Evolutionary conservation across 495 filamentous ascomycete species (phyloP).

Genomic region (Bombardia bombarda): DNA sequence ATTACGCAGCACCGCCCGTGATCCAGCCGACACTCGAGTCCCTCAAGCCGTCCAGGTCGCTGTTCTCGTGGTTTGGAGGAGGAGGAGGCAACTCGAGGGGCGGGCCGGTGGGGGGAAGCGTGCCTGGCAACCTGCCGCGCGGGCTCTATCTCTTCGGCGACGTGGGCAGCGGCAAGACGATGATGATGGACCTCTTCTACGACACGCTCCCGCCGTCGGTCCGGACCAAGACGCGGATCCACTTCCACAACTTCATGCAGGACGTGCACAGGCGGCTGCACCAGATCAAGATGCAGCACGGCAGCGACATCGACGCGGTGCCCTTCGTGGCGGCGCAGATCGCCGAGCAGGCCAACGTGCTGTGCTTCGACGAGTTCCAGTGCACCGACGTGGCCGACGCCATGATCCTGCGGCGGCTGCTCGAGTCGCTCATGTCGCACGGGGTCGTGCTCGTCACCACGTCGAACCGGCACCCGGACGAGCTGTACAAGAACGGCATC

Average conservation of each 20-base stretch:
- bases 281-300: slow-evolving; percentile 78
- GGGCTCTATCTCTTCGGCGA: slow-evolving; percentile 95
- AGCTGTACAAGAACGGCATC: slow-evolving; percentile 96
- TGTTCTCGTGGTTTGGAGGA: slow-evolving; percentile 67
- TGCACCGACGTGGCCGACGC: slow-evolving; percentile 98
- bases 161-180: slow-evolving; percentile 97
- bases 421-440: slow-evolving; percentile 87
- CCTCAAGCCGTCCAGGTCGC: slow-evolving; percentile 54
- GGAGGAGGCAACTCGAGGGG: slow-evolving; percentile 19
- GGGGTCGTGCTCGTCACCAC: slow-evolving; percentile 95
- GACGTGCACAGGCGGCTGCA: slow-evolving; percentile 91
- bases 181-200: slow-evolving; percentile 99
- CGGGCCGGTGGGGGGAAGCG: slow-evolving; percentile 29
- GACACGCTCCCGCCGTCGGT: slow-evolving; percentile 82
- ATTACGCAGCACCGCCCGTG: slow-evolving; percentile 65
- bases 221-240: slow-evolving; percentile 81
- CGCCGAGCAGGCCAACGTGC: slow-evolving; percentile 71
- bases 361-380: slow-evolving; percentile 99
- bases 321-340: slow-evolving; percentile 92
- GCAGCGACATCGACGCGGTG: slow-evolving; percentile 83
- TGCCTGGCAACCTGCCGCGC: slow-evolving; percentile 69
- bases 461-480: slow-evolving; percentile 91
- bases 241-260: slow-evolving; percentile 99
- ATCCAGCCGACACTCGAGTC: slow-evolving; percentile 70
- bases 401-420: slow-evolving; percentile 88